A percentile compares a stretch with the other conserved stretches of the same genome.
Evolutionary conservation across 2,329 filamentous ascomycete species (phyloP).

Genomic region (Aspergillus latus): DNA sequence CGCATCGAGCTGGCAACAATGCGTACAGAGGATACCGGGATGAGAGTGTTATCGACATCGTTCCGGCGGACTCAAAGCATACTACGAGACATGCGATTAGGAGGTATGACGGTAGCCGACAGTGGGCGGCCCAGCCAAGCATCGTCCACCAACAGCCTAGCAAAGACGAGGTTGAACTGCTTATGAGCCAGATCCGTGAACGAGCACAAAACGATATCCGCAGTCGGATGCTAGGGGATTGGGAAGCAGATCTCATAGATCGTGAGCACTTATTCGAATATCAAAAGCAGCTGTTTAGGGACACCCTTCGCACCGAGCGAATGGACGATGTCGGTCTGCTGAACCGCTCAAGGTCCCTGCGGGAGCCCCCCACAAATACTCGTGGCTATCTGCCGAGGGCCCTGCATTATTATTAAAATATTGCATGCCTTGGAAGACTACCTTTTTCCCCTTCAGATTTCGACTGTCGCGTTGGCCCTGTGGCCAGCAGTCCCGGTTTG

Average conservation of each 20-base stretch:
- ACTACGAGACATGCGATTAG: slow-evolving; percentile 5
- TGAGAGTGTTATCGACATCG: slow-evolving; percentile 24
- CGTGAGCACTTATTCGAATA: slow-evolving; percentile 7
- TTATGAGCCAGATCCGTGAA: slow-evolving; percentile 12
- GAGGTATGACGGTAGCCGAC: slow-evolving; percentile 11
- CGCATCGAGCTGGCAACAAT: slow-evolving; percentile 11
- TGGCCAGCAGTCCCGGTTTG: background rate
- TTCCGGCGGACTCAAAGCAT: slow-evolving; percentile 25
- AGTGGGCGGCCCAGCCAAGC: slow-evolving; percentile 22
- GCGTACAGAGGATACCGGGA: slow-evolving; percentile 18
- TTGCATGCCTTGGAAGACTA: background rate
- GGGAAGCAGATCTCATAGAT: slow-evolving; percentile 7
- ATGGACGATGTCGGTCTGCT: slow-evolving; percentile 6
- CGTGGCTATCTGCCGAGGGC: slow-evolving; percentile 16
- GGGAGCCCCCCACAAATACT: slow-evolving; percentile 19
- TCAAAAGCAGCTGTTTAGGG: slow-evolving; percentile 25
- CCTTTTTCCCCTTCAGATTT: background rate
- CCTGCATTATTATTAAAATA: slow-evolving; percentile 5
- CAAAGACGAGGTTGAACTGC: slow-evolving; percentile 17
- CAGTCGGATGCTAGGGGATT: slow-evolving; percentile 24
- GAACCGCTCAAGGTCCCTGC: slow-evolving; percentile 19
- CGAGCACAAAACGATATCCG: slow-evolving; percentile 27
- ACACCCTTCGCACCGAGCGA: slow-evolving; percentile 20
- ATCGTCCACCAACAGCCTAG: slow-evolving; percentile 20
- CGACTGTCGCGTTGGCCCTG: too few relatives aligned